Evolutionary conservation across 208 protist genomes (phyloP).

Genomic region (Acanthamoeba sp.): DNA sequence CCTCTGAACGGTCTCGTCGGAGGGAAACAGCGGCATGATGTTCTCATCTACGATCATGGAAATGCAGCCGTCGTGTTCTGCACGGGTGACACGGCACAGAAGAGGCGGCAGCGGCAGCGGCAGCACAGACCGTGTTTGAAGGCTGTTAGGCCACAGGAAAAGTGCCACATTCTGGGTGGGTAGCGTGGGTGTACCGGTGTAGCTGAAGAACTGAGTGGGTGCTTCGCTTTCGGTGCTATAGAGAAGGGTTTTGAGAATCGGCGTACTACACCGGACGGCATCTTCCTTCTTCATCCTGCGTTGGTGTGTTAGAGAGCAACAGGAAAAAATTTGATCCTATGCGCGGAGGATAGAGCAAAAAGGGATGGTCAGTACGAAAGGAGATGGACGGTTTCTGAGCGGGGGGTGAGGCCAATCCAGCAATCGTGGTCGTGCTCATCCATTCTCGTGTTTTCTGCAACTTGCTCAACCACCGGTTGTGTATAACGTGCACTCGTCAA

Average conservation of each 20-base stretch:
- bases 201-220: slow-evolving; percentile 57
- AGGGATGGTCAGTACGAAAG: neutral
- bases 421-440: slow-evolving; percentile 34
- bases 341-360: neutral
- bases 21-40: slow-evolving; percentile 67
- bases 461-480: no score
- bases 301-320: neutral
- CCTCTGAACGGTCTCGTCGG: slow-evolving; percentile 24
- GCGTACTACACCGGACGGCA: slow-evolving; percentile 24
- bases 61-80: slow-evolving; percentile 55
- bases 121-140: neutral
- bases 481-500: no score
- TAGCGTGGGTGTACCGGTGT: neutral
- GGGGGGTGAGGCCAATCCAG: slow-evolving; percentile 54
- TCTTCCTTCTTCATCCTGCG: slow-evolving; percentile 52
- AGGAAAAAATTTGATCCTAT: neutral
- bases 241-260: slow-evolving; percentile 62
- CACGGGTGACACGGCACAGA: no score
- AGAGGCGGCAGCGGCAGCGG: neutral
- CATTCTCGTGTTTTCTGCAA: neutral
- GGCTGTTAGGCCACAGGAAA: no score
- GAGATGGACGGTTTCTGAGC: slow-evolving; percentile 37
- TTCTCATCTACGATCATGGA: slow-evolving; percentile 54
- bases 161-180: neutral
- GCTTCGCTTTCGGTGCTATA: slow-evolving; percentile 50